A percentile compares a stretch with the other conserved stretches of the same genome.
phyloP scores from a whole-genome alignment of 768 basidiomycete species.

The Boletus tomentosulus region DNA sequence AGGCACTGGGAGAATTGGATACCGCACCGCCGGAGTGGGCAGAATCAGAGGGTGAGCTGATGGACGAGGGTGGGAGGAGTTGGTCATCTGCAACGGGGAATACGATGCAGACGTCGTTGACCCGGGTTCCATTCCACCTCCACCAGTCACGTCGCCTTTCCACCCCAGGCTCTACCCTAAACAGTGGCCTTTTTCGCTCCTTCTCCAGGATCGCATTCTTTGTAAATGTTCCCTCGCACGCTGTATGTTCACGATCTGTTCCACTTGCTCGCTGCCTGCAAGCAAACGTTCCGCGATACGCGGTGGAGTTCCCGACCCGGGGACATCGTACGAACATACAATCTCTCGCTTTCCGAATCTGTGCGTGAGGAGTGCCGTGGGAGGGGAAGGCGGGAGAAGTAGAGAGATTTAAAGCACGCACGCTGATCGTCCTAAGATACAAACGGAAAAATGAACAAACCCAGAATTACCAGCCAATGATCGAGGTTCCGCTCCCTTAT shows the following conservation, averaged over 20 bases:
- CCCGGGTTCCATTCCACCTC: neutral
- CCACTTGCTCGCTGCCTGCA: constrained; percentile 25
- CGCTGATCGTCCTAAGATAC: constrained; percentile 21
- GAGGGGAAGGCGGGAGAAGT: constrained; percentile 5
- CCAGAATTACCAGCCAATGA: constrained; percentile 22
- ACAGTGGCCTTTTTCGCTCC: constrained; percentile 34
- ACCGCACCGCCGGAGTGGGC: constrained; percentile 15
- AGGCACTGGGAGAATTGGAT: constrained; percentile 15
- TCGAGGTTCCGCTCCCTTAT: constrained; percentile 29
- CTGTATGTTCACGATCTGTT: constrained; percentile 45
- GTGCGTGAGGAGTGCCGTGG: neutral
- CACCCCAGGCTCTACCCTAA: constrained; percentile 34
- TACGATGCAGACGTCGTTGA: neutral
- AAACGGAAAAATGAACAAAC: constrained; percentile 16
- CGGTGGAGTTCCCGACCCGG: constrained; percentile 29
- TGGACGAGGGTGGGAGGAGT: constrained; percentile 8
- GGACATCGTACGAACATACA: constrained; percentile 30
- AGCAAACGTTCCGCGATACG: neutral
- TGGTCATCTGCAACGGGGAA: constrained; percentile 5
- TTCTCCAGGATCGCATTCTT: constrained; percentile 33
- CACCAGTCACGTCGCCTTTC: constrained; percentile 26
- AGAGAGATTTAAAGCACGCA: constrained; percentile 9
- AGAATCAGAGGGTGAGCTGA: constrained; percentile 20
- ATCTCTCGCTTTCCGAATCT: constrained; percentile 14
- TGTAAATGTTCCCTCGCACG: constrained; percentile 36